Base-by-base conservation (phyloP, 2,329 filamentous ascomycete species). In the Colletotrichum karsti region DNA sequence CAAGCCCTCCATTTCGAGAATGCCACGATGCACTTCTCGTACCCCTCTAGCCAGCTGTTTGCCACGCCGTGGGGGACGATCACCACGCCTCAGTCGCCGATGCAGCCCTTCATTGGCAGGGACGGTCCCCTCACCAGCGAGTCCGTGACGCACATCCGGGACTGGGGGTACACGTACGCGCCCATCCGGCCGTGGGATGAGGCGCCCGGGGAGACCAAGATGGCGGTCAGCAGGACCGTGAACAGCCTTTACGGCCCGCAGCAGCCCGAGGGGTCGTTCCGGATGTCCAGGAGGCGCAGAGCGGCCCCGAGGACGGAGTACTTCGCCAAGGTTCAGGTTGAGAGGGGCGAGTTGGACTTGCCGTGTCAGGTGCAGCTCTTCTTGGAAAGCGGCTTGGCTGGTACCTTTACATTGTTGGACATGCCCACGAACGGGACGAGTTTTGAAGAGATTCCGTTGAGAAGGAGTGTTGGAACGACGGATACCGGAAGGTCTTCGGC, bases 141-240 rank as follows among this genome's bases (percentile, higher is more conserved):
- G 4, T 75, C 75, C 10, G 74, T 82, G 33, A 67, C 71, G 54
- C 76, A 72, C 63, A 76, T 81, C 61, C 59, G 53, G 12, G 22
- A 72, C 7, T 80, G 83, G 61, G 81, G 81, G 20, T 83, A 84
- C 72, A 81, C 78, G 5, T 82, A 82, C 69, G 77, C 76, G 2
- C 80, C 82, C 66, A 74, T 84, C 28, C 67, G 75, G 63, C 76
- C 79, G 72, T 87, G 88, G 69, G 84, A 82, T 28, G 88, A 89
- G 77, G 85, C 85, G 3, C 79, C 87, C 1, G 83, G 88, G 65
- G 83, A 90, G 71, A 76, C 93, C 48, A 85, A 88, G 39, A 85
- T 88, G 0, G 86, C 89, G 7, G 85, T 92, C 12, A 83, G 87
- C 64, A 83, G 78, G 0, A 85, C 89, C 4, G 85, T 92, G 12